These are phyloP conservation scores for Epichloe gansuensis DNA, from an alignment of 2,329 filamentous ascomycete genomes.

Conservation along the genomic window DNA sequence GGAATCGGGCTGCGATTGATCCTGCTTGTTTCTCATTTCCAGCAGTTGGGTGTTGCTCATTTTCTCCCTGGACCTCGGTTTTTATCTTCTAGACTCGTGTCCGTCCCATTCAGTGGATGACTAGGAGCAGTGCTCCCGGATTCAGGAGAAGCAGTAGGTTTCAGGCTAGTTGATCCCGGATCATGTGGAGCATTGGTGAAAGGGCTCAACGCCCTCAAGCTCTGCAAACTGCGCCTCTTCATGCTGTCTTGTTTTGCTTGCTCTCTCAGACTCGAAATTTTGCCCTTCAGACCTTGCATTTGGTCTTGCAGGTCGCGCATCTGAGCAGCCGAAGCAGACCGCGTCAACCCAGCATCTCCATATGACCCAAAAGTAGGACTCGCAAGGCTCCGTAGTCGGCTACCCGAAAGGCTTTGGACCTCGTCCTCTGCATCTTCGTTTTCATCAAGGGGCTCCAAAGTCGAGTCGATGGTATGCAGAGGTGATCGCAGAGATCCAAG, in stretches of 20 bases:
- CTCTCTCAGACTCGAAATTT: conserved; percentile 68
- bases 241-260: conserved; percentile 69
- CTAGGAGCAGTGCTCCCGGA: conserved; percentile 4
- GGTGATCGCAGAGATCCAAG: conserved; percentile 22
- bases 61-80: not conserved
- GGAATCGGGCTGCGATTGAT: not conserved
- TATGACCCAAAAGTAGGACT: conserved; percentile 33
- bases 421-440: conserved; percentile 24
- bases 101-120: not conserved
- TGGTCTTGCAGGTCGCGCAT: conserved; percentile 68
- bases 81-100: not conserved
- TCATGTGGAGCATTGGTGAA: conserved; percentile 54
- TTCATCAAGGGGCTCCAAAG: conserved; percentile 43
- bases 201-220: conserved; percentile 62
- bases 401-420: conserved; percentile 17
- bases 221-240: conserved; percentile 65
- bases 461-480: conserved; percentile 27
- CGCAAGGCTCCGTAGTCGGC: conserved; percentile 25
- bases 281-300: conserved; percentile 74
- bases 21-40: conserved; percentile 3
- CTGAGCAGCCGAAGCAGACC: conserved; percentile 61
- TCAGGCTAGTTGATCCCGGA: conserved; percentile 10
- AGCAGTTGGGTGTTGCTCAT: conserved; percentile 5
- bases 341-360: conserved; percentile 38
- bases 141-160: conserved; percentile 8